Conservation (phyloP, 306 rosid species). For the Pyrus pyrifolia region DNA sequence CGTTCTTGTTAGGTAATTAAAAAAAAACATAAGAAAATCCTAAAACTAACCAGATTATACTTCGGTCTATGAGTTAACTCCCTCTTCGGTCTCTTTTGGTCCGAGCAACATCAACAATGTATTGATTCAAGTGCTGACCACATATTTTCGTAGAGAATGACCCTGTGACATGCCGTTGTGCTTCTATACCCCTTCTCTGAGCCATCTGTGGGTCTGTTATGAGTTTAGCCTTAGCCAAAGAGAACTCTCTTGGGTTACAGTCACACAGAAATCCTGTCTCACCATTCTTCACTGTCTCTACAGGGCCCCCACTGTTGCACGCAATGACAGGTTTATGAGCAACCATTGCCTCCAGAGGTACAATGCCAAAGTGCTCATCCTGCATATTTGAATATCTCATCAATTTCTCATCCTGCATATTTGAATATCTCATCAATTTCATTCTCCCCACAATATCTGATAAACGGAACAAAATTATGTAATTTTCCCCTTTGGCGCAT, state of each 20-base stretch:
- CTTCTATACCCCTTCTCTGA: slow-evolving; percentile 67
- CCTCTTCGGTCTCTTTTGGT: slow-evolving; percentile 47
- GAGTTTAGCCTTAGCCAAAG: slow-evolving; percentile 61
- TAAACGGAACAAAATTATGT: background rate
- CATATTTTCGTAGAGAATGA: slow-evolving; percentile 70
- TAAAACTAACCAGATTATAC: no score
- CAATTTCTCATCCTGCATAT: slow-evolving; percentile 52
- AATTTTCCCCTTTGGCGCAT: slow-evolving; percentile 63
- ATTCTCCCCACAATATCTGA: background rate
- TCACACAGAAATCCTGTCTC: slow-evolving; percentile 66
- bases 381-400: slow-evolving; percentile 25
- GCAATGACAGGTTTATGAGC: slow-evolving; percentile 90
- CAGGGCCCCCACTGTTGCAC: slow-evolving; percentile 88
- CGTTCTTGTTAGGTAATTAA: no score
- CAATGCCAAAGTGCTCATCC: slow-evolving; percentile 95
- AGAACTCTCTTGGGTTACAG: slow-evolving; percentile 55
- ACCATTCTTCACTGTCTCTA: slow-evolving; percentile 66
- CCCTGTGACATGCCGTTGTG: slow-evolving; percentile 58
- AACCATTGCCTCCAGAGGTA: slow-evolving; percentile 96
- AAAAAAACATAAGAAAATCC: no score
- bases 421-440: slow-evolving; percentile 4
- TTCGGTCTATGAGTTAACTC: no score
- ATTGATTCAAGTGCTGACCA: slow-evolving; percentile 60
- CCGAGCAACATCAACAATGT: slow-evolving; percentile 45
- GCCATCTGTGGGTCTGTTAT: slow-evolving; percentile 48